Evolutionary conservation across 176 grass and related monocot species (phyloP).

Genomic region (Oryza meridionalis): DNA sequence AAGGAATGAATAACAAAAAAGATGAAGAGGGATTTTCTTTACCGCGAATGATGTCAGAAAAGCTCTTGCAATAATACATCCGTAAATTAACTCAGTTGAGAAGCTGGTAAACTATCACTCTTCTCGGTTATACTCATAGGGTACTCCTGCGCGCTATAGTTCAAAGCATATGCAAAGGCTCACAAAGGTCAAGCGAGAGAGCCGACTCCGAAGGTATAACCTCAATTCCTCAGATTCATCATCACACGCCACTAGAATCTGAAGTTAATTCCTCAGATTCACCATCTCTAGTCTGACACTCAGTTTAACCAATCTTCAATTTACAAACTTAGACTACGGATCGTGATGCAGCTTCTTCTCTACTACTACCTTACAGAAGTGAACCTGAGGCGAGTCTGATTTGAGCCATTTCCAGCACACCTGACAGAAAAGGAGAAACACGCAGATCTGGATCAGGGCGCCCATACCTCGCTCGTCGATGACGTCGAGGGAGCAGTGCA

Average conservation of each 20-base stretch:
- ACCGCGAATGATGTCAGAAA: neutral
- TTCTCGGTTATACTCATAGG: neutral
- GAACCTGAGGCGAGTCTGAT: neutral
- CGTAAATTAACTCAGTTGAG: neutral
- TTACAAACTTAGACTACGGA: neutral
- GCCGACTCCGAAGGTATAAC: neutral
- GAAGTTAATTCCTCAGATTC: neutral
- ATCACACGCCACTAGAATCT: neutral
- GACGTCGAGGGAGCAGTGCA: conserved; percentile 94
- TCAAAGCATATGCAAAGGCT: neutral
- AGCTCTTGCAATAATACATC: neutral
- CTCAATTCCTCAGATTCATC: neutral
- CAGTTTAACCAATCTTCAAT: neutral
- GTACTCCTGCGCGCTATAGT: neutral
- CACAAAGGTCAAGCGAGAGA: neutral
- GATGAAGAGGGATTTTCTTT: neutral
- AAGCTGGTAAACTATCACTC: neutral
- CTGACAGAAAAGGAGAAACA: neutral
- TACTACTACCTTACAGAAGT: neutral
- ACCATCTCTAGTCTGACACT: neutral
- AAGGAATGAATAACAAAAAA: conserved; percentile 27
- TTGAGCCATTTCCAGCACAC: neutral
- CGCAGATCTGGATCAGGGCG: conserved; percentile 37
- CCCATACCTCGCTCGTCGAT: conserved; percentile 80
- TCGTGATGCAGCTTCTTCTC: neutral